These are phyloP conservation scores for Torulaspora globosa DNA, from an alignment of 1,139 yeast species.

Conservation along the genomic window DNA sequence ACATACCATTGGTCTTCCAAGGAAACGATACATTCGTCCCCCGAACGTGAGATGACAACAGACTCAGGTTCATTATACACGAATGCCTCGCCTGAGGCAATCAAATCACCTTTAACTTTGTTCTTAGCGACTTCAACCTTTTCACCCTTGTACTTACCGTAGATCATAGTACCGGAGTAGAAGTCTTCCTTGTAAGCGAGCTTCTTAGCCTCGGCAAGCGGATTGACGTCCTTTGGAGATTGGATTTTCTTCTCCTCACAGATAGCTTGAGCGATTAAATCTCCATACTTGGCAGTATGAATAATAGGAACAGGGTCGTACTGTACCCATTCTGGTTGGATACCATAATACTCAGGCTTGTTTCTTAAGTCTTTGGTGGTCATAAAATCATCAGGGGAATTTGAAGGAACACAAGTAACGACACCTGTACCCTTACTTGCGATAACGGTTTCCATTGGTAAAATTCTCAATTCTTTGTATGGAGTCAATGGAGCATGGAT, in stretches of 20 bases:
- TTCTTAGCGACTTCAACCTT: slow-evolving; percentile 90
- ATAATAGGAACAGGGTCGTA: slow-evolving; percentile 71
- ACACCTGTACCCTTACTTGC: slow-evolving; percentile 98
- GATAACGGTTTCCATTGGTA: slow-evolving; percentile 97
- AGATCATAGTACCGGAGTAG: slow-evolving; percentile 78
- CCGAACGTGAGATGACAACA: slow-evolving; percentile 85
- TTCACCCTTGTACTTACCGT: slow-evolving; percentile 83
- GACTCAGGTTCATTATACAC: slow-evolving; percentile 94
- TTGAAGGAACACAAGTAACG: slow-evolving; percentile 97
- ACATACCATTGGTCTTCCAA: slow-evolving; percentile 98
- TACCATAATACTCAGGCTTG: slow-evolving; percentile 87
- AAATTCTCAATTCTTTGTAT: slow-evolving; percentile 66
- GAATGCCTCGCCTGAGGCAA: slow-evolving; percentile 75
- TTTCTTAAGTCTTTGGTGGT: slow-evolving; percentile 78
- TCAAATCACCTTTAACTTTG: slow-evolving; percentile 76
- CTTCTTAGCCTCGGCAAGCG: slow-evolving; percentile 89
- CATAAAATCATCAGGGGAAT: slow-evolving; percentile 94
- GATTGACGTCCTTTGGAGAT: slow-evolving; percentile 88
- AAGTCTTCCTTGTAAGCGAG: slow-evolving; percentile 94
- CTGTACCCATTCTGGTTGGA: slow-evolving; percentile 82
- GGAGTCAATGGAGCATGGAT: slow-evolving; percentile 81
- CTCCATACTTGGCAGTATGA: slow-evolving; percentile 81
- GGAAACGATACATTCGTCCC: slow-evolving; percentile 95
- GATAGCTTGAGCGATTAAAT: slow-evolving; percentile 77
- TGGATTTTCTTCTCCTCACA: slow-evolving; percentile 86